Evolutionary conservation across 441 rosid species (phyloP), one percentile per base, ranked within the genome.

Genomic region (Populus hybrid): DNA sequence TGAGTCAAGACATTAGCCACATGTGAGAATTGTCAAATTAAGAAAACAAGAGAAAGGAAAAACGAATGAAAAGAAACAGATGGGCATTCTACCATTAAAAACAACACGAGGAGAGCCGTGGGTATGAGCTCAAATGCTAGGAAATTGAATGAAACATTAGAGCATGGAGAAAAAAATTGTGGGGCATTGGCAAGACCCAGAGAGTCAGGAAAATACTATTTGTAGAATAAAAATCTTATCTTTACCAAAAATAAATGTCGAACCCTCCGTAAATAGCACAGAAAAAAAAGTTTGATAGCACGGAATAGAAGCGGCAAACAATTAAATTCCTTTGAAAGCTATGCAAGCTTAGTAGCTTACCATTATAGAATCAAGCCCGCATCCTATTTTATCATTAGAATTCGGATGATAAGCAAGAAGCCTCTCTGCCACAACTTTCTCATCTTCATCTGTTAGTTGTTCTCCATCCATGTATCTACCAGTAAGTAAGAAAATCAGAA

Each of bases 331-430:
- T 50, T 64, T 21, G 24, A 24, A 68, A 67, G 23, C 38, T 5
- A 69, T 57, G 42, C 11, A 78, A 11, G 28, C 35, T 10, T 34
- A 34, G 36, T 70, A 74, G 57, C 87, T 80, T 83, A 94, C 98
- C 94, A 92, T 91, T 38, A 92, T 82, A 71, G 85, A 89, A 78
- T 87, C 89, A 76, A 92, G 85, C 67, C 97, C 98, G 67, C 93
- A 89, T 70, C 96, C 98, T 75, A 92, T 88, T 90, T 92, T 92
- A 79, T 92, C 97, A 73, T 87, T 91, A 77, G 86, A 85, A 75
- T 86, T 90, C n/a, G 95, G 94, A 84, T 94, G 97, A 85, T 88
- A 81, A 66, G 77, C 84, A 76, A 94, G 95, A 86, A 94, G 93
- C 90, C 83, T 91, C 85, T 88, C 89, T 18, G 83, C 80, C 73